These are phyloP conservation scores for Rhodofomes roseus DNA, from an alignment of 1,284 basidiomycete species.

Conservation along the genomic window DNA sequence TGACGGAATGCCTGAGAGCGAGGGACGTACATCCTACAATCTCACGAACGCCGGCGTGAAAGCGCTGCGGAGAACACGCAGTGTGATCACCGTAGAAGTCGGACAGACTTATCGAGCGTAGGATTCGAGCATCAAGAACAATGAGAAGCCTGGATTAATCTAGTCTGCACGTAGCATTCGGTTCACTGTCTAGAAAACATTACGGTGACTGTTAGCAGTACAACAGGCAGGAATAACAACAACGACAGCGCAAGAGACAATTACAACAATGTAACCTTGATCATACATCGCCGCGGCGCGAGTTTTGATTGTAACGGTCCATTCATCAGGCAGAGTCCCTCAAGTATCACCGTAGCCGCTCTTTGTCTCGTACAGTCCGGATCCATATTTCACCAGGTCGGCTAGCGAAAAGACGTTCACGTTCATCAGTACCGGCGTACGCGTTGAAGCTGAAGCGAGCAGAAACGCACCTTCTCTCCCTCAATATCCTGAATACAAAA, in stretches of 20 bases:
- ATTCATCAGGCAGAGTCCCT: too few relatives aligned
- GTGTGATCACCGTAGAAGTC: too few relatives aligned
- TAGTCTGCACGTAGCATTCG: background rate
- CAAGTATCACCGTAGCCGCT: constrained; percentile 33
- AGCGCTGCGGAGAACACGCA: too few relatives aligned
- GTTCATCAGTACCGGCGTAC: constrained; percentile 5
- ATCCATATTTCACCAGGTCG: constrained; percentile 83
- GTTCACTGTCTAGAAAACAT: background rate
- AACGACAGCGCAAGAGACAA: background rate
- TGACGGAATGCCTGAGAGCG: too few relatives aligned
- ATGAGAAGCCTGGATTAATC: background rate
- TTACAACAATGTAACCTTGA: background rate
- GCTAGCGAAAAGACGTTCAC: constrained; percentile 32
- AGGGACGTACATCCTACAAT: too few relatives aligned
- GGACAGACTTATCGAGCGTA: too few relatives aligned
- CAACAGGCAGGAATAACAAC: background rate
- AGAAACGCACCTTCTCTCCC: constrained; percentile 61
- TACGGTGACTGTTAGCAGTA: background rate
- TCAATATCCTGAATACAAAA: constrained; percentile 65
- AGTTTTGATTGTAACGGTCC: background rate
- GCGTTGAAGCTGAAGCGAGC: constrained; percentile 1
- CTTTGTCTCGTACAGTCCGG: constrained; percentile 59
- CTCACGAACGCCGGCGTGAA: too few relatives aligned
- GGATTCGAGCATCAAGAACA: too few relatives aligned
- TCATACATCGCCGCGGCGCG: background rate